A percentile compares a stretch with the other conserved stretches of the same genome.
Evolutionary conservation across 495 filamentous ascomycete genomes (phyloP).

Genomic region (Sabuloglossum arenarium): DNA sequence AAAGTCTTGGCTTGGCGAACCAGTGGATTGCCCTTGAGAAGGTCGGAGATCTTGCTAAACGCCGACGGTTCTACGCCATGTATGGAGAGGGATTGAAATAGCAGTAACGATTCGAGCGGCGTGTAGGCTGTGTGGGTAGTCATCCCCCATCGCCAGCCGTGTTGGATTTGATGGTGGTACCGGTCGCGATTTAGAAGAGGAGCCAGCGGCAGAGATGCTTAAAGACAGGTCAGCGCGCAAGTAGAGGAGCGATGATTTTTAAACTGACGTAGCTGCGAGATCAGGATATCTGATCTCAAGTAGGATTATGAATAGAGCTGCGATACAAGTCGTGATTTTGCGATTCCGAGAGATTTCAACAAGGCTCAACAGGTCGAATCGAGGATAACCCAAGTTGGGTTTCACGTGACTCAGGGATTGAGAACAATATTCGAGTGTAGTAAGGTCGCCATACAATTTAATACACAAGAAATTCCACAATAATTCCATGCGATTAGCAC

Average conservation of each 20-base stretch:
- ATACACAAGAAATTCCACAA: too few relatives aligned
- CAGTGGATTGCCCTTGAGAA: conserved; percentile 46
- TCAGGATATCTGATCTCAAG: neutral
- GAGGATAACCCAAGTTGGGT: neutral
- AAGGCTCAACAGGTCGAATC: neutral
- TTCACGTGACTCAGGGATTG: neutral
- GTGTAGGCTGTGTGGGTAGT: conserved; percentile 37
- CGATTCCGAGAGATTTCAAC: neutral
- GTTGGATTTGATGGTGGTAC: neutral
- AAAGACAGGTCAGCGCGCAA: neutral
- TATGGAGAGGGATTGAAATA: conserved; percentile 64
- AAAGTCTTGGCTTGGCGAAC: conserved; percentile 45
- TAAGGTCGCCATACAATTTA: too few relatives aligned
- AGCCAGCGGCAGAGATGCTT: neutral
- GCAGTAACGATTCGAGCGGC: conserved; percentile 67
- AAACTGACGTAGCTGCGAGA: neutral
- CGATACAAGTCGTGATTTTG: neutral
- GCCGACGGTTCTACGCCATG: conserved; percentile 40
- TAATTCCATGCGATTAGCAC: too few relatives aligned
- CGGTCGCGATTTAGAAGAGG: neutral
- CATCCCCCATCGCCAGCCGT: neutral
- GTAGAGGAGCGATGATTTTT: neutral
- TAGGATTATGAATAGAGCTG: neutral
- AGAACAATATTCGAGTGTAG: too few relatives aligned
- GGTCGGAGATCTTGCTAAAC: conserved; percentile 53